These are phyloP conservation scores for Comarum palustre DNA, from an alignment of 306 rosid species.

Conservation along the genomic window DNA sequence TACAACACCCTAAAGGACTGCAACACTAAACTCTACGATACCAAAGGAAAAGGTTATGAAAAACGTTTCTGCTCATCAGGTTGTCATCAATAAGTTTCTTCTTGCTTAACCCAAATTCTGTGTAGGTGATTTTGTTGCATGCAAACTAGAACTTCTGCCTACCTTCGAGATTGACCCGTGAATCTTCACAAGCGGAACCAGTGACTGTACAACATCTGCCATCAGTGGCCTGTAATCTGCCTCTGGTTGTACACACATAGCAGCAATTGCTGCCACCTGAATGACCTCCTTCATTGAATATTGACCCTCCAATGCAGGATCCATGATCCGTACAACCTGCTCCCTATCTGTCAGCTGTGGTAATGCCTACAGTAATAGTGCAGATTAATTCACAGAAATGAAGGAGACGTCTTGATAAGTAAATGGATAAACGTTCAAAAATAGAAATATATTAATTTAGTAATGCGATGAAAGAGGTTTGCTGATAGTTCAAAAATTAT, in stretches of 20 bases:
- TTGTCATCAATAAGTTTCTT: constrained; percentile 26
- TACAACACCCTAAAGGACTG: constrained; percentile 10
- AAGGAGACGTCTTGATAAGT: neutral
- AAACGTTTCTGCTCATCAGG: constrained; percentile 1
- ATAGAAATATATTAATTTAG: neutral
- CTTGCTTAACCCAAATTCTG: constrained; percentile 36
- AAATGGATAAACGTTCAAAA: neutral
- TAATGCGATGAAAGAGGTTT: neutral
- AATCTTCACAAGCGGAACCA: constrained; percentile 74
- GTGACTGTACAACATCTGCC: constrained; percentile 96
- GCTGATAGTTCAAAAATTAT: neutral
- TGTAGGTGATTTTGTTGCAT: constrained; percentile 50
- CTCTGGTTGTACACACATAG: constrained; percentile 94
- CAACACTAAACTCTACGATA: constrained; percentile 28
- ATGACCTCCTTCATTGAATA: constrained; percentile 87
- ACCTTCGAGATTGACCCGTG: constrained; percentile 53
- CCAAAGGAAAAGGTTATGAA: constrained; percentile 16
- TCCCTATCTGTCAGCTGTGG: constrained; percentile 85
- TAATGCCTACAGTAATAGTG: constrained; percentile 57
- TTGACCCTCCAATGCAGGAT: constrained; percentile 83
- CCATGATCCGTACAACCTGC: constrained; percentile 79
- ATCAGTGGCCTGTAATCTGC: constrained; percentile 93
- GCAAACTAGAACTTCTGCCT: constrained; percentile 55
- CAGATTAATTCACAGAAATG: neutral
- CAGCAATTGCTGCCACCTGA: constrained; percentile 95